These are phyloP conservation scores for Penicillium hesseltinei DNA, from an alignment of 2,329 filamentous ascomycete genomes.

Conservation along the genomic window DNA sequence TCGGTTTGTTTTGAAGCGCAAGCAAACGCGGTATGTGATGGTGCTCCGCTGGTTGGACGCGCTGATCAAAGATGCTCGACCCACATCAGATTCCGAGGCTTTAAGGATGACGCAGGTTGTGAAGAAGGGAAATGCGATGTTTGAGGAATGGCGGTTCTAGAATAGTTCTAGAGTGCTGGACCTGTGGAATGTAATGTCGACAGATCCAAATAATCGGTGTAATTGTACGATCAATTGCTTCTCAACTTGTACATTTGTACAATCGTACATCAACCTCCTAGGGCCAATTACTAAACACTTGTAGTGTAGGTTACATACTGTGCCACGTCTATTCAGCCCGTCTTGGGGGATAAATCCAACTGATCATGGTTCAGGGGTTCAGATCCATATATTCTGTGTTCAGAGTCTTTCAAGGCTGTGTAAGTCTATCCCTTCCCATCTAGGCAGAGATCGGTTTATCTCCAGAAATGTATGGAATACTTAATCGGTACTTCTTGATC, in stretches of 20 bases:
- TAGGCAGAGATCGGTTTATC: background rate
- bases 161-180: background rate
- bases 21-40: constrained; percentile 66
- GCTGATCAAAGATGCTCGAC: constrained; percentile 45
- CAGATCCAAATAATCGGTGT: background rate
- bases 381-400: background rate
- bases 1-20: constrained; percentile 61
- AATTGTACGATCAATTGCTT: background rate
- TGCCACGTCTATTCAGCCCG: background rate
- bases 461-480: constrained; percentile 1
- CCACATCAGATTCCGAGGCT: constrained; percentile 35
- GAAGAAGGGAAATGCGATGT: constrained; percentile 33
- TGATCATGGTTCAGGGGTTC: constrained; percentile 7
- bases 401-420: constrained; percentile 6
- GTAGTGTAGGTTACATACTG: background rate
- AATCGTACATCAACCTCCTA: background rate
- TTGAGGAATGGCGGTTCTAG: constrained; percentile 38
- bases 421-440: constrained; percentile 10
- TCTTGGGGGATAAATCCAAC: constrained; percentile 17
- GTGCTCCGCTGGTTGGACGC: constrained; percentile 67
- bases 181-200: background rate
- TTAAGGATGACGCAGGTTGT: constrained; percentile 35
- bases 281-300: background rate
- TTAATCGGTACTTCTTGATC: background rate
- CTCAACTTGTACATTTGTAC: background rate